Conservation (phyloP, 257 asterid genomes). For the Lantana camara region DNA sequence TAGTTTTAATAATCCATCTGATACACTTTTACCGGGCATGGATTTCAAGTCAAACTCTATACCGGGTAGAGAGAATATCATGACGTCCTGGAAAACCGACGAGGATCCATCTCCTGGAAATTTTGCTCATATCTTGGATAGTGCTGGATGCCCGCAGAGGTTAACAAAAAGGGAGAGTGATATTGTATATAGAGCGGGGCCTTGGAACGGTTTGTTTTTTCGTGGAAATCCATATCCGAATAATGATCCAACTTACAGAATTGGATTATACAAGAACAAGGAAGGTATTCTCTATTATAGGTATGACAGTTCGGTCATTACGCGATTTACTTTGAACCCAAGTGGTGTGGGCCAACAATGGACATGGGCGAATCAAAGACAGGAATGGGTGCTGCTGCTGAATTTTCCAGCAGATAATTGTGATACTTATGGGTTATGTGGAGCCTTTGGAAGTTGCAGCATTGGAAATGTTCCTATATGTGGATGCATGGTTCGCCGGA, state of each 20-base stretch:
- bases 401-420: slow-evolving; percentile 34
- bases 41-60: slow-evolving; percentile 12
- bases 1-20: slow-evolving; percentile 45
- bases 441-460: slow-evolving; percentile 40
- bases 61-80: slow-evolving; percentile 30
- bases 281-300: background rate
- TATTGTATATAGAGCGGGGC: slow-evolving; percentile 20
- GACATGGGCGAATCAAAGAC: slow-evolving; percentile 31
- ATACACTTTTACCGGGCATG: slow-evolving; percentile 30
- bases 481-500: no score
- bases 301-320: slow-evolving; percentile 14
- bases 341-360: background rate
- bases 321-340: slow-evolving; percentile 15
- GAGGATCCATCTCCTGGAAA: slow-evolving; percentile 43
- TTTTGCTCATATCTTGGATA: slow-evolving; percentile 20
- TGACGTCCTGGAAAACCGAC: slow-evolving; percentile 38
- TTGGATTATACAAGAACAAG: no score
- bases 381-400: slow-evolving; percentile 31
- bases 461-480: slow-evolving; percentile 31
- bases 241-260: no score
- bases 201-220: slow-evolving; percentile 31
- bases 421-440: slow-evolving; percentile 44
- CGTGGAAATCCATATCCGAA: no score
- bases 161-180: slow-evolving; percentile 5
- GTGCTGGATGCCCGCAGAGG: slow-evolving; percentile 29